phyloP scores from a whole-genome alignment of 345 rosid genomes.

The Corymbia maculata region DNA sequence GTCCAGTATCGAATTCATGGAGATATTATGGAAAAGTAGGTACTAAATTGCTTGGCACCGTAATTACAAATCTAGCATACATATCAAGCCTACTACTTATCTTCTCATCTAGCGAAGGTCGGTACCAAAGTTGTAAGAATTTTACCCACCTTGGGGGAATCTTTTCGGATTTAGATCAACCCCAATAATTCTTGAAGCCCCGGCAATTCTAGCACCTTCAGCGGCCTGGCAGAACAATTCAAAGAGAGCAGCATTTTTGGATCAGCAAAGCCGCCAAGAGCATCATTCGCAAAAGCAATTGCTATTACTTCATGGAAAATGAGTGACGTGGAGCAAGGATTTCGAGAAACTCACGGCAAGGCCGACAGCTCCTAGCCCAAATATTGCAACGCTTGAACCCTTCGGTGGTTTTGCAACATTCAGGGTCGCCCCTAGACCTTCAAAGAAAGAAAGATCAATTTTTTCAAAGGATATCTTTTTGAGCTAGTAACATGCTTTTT shows the following conservation, averaged over 20 bases:
- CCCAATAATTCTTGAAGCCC: conserved; percentile 34
- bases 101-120: background rate
- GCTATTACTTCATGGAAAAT: background rate
- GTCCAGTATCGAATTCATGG: background rate
- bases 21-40: background rate
- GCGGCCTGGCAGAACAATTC: conserved; percentile 14
- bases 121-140: background rate
- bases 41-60: background rate
- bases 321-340: background rate
- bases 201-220: conserved; percentile 33
- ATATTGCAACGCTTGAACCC: conserved; percentile 19
- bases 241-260: background rate
- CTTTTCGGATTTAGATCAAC: conserved; percentile 19
- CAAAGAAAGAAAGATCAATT: background rate
- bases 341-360: conserved; percentile 9
- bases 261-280: background rate
- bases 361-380: conserved; percentile 40
- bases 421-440: conserved; percentile 30
- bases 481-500: background rate
- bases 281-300: background rate
- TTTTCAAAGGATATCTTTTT: background rate
- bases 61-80: background rate
- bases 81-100: background rate
- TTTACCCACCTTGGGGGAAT: conserved; percentile 15
- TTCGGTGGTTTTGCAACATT: conserved; percentile 31